These are phyloP conservation scores for Akanthomyces uredinophilus DNA, from an alignment of 2,329 filamentous ascomycete species.

Conservation along the genomic window DNA sequence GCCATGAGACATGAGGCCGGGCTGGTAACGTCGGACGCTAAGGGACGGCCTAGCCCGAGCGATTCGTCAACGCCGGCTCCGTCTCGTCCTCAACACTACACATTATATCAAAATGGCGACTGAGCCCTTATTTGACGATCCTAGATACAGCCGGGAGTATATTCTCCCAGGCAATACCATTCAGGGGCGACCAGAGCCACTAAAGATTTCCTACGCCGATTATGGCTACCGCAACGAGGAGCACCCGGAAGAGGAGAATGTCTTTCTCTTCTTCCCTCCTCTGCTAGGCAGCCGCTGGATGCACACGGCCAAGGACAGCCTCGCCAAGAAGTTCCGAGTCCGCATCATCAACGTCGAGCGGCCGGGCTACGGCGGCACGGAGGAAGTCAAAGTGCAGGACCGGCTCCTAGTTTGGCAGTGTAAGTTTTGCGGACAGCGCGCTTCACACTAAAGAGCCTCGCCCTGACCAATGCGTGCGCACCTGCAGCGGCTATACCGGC, in stretches of 20 bases:
- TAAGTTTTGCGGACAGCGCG: slow-evolving; percentile 3
- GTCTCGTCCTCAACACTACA: background rate
- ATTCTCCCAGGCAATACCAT: slow-evolving; percentile 17
- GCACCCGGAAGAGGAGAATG: slow-evolving; percentile 22
- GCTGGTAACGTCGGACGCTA: background rate
- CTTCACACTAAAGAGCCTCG: background rate
- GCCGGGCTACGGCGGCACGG: slow-evolving; percentile 33
- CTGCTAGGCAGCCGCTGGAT: slow-evolving; percentile 26
- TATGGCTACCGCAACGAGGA: slow-evolving; percentile 27
- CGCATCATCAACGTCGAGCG: slow-evolving; percentile 30
- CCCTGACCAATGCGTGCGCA: background rate
- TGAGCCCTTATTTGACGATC: slow-evolving; percentile 18
- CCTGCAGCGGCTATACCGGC: slow-evolving; percentile 24
- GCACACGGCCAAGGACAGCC: slow-evolving; percentile 28
- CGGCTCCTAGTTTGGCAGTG: slow-evolving; percentile 26
- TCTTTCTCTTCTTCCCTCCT: slow-evolving; percentile 27
- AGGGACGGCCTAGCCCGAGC: background rate
- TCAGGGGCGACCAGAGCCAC: slow-evolving; percentile 11
- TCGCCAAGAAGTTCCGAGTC: slow-evolving; percentile 27
- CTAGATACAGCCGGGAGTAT: slow-evolving; percentile 21
- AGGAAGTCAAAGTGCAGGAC: slow-evolving; percentile 20
- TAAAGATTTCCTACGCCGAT: slow-evolving; percentile 25
- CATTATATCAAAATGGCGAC: background rate
- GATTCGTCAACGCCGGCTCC: background rate
- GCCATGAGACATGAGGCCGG: too few species aligned